Evolutionary conservation across 192 early-diverging fungal genomes (phyloP), one percentile per base, ranked within the genome.

Genomic region (Entomortierella chlamydospora): DNA sequence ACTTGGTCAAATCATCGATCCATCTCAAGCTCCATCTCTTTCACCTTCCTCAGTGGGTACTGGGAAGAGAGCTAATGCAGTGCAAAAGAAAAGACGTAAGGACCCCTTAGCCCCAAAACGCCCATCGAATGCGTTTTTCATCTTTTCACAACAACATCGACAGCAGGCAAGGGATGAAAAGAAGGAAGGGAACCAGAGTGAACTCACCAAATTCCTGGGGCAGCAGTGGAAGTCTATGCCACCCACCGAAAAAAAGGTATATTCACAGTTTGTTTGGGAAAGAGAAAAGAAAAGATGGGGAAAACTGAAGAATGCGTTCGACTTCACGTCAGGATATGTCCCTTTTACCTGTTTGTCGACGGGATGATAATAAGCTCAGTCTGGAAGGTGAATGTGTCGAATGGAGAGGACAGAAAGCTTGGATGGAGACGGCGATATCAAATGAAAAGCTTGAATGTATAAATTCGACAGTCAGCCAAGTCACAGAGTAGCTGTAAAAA

Each of bases 111-210:
- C 73, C 67, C 73, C 73, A 28, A 78, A 78, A 61, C 73, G 73
- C 12, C 73, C 73, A n/a, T 78, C 73, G 60, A 78, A 78, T 45
- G 73, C 73, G 20, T 78, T 78, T 53, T 78, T 78, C 28, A 78
- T 78, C 67, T 78, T 78, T 69, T 78, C 73, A 69, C 73, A 78
- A 54, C 73, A 78, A 58, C 73, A 78, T 53, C 73, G 73, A 7
- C 73, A 78, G 25, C 73, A 78, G 73, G 73, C 73, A 25, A 54
- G 73, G 49, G 73, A 78, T 31, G 73, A 78, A 56, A 68, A 78
- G 61, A 78, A 78, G 61, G 73, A 78, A 57, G 73, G 73, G n/a
- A 78, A 78, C 49, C 73, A 78, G 49, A 78, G 73, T 37, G 73
- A 78, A 50, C 66, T 78, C 54, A 78, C 73, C 53, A 78, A 78